A percentile compares a stretch with the other conserved stretches of the same genome.
Evolutionary conservation across 2,329 filamentous ascomycete genomes (phyloP).

Genomic region (Apiospora marii): DNA sequence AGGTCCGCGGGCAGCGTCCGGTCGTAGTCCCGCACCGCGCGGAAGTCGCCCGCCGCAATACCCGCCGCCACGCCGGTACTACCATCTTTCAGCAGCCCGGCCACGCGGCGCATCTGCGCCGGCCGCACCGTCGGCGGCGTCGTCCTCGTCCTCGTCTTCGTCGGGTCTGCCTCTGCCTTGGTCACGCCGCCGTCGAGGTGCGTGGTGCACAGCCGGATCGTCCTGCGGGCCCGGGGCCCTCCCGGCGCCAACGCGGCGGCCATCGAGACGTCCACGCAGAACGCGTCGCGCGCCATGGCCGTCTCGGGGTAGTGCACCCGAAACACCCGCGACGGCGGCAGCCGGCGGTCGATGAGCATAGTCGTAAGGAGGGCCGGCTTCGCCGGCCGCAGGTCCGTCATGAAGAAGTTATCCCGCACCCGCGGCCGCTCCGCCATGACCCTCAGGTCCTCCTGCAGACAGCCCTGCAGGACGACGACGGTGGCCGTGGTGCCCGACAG

Average conservation of each 20-base stretch:
- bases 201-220: conserved; percentile 36
- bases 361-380: conserved; percentile 56
- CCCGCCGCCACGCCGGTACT: conserved; percentile 43
- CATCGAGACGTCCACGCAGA: conserved; percentile 33
- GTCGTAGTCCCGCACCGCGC: conserved; percentile 63
- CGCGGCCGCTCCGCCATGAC: conserved; percentile 52
- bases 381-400: conserved; percentile 51
- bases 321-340: conserved; percentile 50
- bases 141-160: no score
- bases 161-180: no score
- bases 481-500: conserved; percentile 36
- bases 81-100: conserved; percentile 31
- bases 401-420: conserved; percentile 53
- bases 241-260: no score
- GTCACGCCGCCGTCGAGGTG: no score
- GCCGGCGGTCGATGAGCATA: conserved; percentile 55
- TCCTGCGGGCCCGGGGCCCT: no score
- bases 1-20: no score
- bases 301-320: conserved; percentile 53
- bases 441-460: conserved; percentile 51
- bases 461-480: conserved; percentile 61
- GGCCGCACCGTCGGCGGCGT: no score
- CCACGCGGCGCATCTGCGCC: conserved; percentile 33
- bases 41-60: conserved; percentile 61
- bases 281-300: conserved; percentile 56